phyloP scores from a whole-genome alignment of 768 basidiomycete species.

The Rossbeevera mucosa region DNA sequence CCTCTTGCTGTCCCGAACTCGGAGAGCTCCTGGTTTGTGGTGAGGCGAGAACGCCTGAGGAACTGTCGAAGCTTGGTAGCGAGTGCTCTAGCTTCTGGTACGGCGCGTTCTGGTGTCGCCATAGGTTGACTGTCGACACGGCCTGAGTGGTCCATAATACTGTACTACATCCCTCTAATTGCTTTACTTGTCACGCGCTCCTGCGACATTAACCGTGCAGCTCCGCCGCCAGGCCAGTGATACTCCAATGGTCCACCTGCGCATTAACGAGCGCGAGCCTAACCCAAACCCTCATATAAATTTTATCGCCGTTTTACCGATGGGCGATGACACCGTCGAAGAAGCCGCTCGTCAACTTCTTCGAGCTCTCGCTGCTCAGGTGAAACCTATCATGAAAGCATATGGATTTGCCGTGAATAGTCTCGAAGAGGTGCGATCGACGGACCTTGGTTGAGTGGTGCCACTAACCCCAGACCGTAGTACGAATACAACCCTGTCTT shows the following conservation, averaged over 20 bases:
- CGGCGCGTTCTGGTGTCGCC: slow-evolving; percentile 22
- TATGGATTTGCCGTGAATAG: slow-evolving; percentile 75
- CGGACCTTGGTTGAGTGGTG: not conserved
- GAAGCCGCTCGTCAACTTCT: slow-evolving; percentile 69
- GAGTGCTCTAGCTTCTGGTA: slow-evolving; percentile 39
- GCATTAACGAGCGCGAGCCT: slow-evolving; percentile 61
- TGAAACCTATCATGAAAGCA: slow-evolving; percentile 75
- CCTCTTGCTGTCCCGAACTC: slow-evolving; percentile 72
- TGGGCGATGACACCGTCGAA: slow-evolving; percentile 37
- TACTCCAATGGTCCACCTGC: slow-evolving; percentile 57
- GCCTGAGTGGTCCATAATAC: not conserved
- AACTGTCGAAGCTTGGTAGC: slow-evolving; percentile 56
- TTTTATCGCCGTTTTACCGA: slow-evolving; percentile 62
- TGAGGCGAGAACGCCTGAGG: slow-evolving; percentile 59
- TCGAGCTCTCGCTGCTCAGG: slow-evolving; percentile 77
- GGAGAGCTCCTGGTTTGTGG: slow-evolving; percentile 78
- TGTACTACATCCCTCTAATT: not conserved
- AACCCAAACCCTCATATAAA: slow-evolving; percentile 78
- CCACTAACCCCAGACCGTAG: slow-evolving; percentile 32
- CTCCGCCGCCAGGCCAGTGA: not conserved
- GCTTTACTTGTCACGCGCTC: not conserved
- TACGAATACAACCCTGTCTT: slow-evolving; percentile 78
- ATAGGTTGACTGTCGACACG: slow-evolving; percentile 16
- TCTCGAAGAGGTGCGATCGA: slow-evolving; percentile 64
- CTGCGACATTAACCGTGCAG: not conserved